Base-by-base conservation (phyloP, 1,284 basidiomycete species). In the Clitocybe nebularis region DNA sequence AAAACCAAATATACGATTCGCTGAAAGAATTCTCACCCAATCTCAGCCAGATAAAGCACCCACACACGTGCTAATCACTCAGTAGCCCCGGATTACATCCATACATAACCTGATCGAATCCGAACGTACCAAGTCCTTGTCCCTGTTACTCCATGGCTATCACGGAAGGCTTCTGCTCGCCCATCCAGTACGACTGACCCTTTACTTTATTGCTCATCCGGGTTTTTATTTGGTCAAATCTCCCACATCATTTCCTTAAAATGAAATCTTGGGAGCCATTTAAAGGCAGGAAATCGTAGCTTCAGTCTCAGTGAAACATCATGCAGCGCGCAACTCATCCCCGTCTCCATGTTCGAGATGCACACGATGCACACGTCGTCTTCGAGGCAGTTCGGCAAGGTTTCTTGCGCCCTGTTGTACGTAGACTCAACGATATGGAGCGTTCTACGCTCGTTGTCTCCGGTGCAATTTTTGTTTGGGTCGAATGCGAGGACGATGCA, bases 381-480 rank as follows among this genome's bases (percentile, higher is more conserved):
- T 74, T 79, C 45, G 77, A 81, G 58, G 77, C 77, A 26, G 77
- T 79, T 39, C 71, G 76, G 3, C 67, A 69, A 54, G 77, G 79
- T 20, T 60, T 70, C 43, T 63, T 81, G 11, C 64, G 62, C 34
- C 71, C 72, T 10, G 69, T 79, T 25, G 59, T 64, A 22, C 67
- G 77, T 19, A 70, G 78, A 26, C 66, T 81, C 39, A 79, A 81
- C 56, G 78, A 81, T 52, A 62, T 70, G 39, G 79, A 84, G 53
- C 62, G 80, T 36, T 63, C 69, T 7, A 71, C 62, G 45, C 74
- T 70, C 51, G 77, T 84, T 48, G 68, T 67, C 38, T 77, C 79
- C 8, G 80, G 81, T 3, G 71, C 79, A 5, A 67, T 82, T 14
- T 82, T 81, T 55, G 77, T 81, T 43, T 82, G 79, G 79, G 73